Evolutionary conservation across 805 yeast species (phyloP).

Genomic region (Metschnikowia orientalis): DNA sequence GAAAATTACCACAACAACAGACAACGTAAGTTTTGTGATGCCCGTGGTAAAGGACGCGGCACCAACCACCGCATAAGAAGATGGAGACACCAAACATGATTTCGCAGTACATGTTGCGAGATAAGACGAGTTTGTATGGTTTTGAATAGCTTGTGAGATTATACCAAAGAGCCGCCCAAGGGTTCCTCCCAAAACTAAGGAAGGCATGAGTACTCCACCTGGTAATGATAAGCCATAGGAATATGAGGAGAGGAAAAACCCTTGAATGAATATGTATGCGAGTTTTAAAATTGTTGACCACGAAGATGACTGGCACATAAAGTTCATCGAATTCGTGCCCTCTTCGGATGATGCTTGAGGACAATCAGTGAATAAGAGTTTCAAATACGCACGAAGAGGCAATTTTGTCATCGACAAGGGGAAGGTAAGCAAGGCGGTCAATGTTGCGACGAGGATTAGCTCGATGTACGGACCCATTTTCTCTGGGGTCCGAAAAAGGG

Average conservation of each 20-base stretch:
- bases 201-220: conserved; percentile 64
- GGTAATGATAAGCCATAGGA: conserved; percentile 68
- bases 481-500: conserved; percentile 14
- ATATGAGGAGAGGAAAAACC: conserved; percentile 58
- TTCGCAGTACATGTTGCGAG: conserved; percentile 40
- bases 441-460: conserved; percentile 41
- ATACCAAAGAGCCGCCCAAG: conserved; percentile 56
- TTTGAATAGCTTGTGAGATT: conserved; percentile 46
- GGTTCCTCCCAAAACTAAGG: conserved; percentile 58
- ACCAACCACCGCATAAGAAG: conserved; percentile 85
- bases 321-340: conserved; percentile 23
- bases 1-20: conserved; percentile 74
- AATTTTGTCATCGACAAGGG: conserved; percentile 51
- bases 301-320: conserved; percentile 35
- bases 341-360: conserved; percentile 14
- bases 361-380: conserved; percentile 71
- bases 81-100: conserved; percentile 68
- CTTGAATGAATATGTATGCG: conserved; percentile 42
- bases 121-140: conserved; percentile 24
- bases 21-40: conserved; percentile 72
- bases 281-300: conserved; percentile 24
- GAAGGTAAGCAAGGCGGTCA: conserved; percentile 54
- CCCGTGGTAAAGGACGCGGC: conserved; percentile 82
- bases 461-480: conserved; percentile 40
- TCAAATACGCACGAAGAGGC: conserved; percentile 53